Percentiles rank a stretch among this genome's conserved stretches.
phyloP scores from a whole-genome alignment of 768 basidiomycete species.

The Hydnomerulius pinastri region DNA sequence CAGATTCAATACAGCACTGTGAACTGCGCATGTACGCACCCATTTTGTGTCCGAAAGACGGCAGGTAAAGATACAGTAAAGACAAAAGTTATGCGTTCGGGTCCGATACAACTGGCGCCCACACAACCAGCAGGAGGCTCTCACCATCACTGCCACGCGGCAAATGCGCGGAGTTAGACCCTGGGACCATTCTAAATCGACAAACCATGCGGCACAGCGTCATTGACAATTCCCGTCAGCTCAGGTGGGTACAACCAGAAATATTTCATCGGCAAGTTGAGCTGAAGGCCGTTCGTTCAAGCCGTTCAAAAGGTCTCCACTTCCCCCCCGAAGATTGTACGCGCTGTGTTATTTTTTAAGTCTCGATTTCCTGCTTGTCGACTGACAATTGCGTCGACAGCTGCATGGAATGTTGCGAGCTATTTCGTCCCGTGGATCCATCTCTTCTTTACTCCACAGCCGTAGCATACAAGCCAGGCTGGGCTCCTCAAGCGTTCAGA shows the following conservation, averaged over 20 bases:
- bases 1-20: background rate
- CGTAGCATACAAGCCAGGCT: background rate
- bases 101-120: background rate
- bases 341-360: no score
- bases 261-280: no score
- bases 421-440: background rate
- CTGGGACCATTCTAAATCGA: no score
- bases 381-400: background rate
- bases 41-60: slow-evolving; percentile 16
- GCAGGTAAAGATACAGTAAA: slow-evolving; percentile 8
- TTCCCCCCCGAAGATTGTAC: background rate
- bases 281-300: background rate
- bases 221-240: no score
- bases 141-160: slow-evolving; percentile 16
- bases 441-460: no score
- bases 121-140: background rate
- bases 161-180: slow-evolving; percentile 1
- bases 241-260: no score
- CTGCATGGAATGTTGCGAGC: background rate
- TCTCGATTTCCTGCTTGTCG: no score
- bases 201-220: no score
- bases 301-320: background rate
- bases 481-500: background rate
- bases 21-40: slow-evolving; percentile 13
- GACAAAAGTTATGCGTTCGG: background rate